These are phyloP conservation scores for Lactifluus pinguis DNA, from an alignment of 768 basidiomycete genomes.

Conservation along the genomic window DNA sequence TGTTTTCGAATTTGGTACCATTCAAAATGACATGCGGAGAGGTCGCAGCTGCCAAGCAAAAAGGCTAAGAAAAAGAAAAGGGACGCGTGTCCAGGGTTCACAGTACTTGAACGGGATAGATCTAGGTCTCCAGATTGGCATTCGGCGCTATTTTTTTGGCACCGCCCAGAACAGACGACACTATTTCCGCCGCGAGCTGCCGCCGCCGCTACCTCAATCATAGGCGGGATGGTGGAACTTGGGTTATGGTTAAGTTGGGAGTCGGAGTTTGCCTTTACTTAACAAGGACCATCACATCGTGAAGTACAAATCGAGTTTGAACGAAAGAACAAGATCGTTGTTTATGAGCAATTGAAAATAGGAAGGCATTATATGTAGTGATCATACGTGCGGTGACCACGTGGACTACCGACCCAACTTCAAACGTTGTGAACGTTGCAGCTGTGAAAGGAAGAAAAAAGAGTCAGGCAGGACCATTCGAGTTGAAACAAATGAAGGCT, in stretches of 20 bases:
- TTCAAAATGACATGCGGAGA: background rate
- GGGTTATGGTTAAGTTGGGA: background rate
- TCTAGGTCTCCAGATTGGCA: no score
- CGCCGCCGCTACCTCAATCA: no score
- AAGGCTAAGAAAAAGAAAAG: background rate
- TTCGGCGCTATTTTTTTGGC: no score
- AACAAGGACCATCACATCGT: background rate
- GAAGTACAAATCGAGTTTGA: background rate
- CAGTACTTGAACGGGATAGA: no score
- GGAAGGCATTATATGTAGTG: background rate
- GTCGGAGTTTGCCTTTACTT: background rate
- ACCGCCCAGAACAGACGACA: no score
- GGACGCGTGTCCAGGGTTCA: background rate
- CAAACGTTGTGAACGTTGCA: slow-evolving; percentile 17
- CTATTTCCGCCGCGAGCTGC: no score
- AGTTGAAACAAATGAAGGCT: slow-evolving; percentile 21
- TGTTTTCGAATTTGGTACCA: no score
- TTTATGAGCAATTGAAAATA: no score
- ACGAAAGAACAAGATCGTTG: background rate
- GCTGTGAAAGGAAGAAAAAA: background rate
- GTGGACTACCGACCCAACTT: slow-evolving; percentile 16
- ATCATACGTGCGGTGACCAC: background rate
- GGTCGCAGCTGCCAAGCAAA: background rate
- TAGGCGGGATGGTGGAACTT: no score
- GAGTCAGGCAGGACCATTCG: background rate